Percentiles rank a stretch among this genome's conserved stretches.
Conservation (phyloP, 1,284 basidiomycete species). For the Cryptococcus hybrid region DNA sequence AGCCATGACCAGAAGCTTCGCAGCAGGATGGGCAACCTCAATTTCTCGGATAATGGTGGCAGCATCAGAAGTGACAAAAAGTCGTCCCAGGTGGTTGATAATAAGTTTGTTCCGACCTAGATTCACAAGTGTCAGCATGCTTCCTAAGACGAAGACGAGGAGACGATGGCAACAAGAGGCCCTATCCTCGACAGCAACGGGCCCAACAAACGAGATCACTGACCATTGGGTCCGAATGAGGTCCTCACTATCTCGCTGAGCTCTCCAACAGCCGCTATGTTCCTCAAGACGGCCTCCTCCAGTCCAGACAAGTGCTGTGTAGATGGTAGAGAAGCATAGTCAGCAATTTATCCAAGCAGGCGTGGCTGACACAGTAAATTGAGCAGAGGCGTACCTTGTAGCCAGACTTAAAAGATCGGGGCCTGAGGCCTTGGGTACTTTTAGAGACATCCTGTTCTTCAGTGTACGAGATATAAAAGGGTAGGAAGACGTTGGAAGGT, state of each 20-base stretch:
- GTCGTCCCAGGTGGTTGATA: constrained; percentile 91
- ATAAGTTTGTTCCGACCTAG: constrained; percentile 90
- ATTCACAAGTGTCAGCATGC: neutral
- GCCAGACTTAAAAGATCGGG: constrained; percentile 85
- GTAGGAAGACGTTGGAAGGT: constrained; percentile 8
- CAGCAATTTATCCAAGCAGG: neutral
- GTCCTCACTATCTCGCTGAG: constrained; percentile 94
- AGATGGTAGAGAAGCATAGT: constrained; percentile 9
- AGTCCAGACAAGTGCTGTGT: constrained; percentile 78
- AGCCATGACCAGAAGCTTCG: constrained; percentile 96
- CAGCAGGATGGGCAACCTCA: constrained; percentile 62
- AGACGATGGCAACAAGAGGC: constrained; percentile 7
- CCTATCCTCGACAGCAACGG: too few species aligned
- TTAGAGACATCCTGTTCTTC: constrained; percentile 69
- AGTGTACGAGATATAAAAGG: neutral
- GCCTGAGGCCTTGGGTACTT: constrained; percentile 86
- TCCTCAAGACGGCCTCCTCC: constrained; percentile 89
- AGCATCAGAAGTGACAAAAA: constrained; percentile 98
- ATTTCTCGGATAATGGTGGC: constrained; percentile 94
- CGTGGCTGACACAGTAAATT: neutral
- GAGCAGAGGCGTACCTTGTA: constrained; percentile 66
- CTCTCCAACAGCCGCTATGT: constrained; percentile 93
- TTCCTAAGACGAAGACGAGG: neutral
- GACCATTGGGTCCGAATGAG: constrained; percentile 93
- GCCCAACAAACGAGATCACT: constrained; percentile 34